Percentiles rank a stretch among this genome's conserved stretches.
Conservation (phyloP, 108 stramenopile genomes). For the Cylindrotheca closterium region DNA sequence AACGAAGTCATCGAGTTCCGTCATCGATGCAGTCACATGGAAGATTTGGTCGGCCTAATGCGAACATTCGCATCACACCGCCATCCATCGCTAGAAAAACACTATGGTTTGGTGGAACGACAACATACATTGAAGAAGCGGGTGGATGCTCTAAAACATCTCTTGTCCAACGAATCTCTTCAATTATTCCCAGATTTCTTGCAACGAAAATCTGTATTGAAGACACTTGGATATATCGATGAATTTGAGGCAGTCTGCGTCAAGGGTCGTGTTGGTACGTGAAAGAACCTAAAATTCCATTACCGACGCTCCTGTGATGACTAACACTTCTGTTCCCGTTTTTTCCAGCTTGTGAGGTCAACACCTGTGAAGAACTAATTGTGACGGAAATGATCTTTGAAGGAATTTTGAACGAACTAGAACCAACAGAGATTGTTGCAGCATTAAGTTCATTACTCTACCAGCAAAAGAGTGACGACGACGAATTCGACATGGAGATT, state of each 20-base stretch:
- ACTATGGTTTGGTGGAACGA: constrained; percentile 59
- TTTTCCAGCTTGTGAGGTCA: constrained; percentile 87
- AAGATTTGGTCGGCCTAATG: constrained; percentile 34
- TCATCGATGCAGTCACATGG: constrained; percentile 35
- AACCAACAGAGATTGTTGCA: constrained; percentile 94
- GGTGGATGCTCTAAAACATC: constrained; percentile 60
- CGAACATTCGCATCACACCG: constrained; percentile 58
- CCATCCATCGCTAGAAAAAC: constrained; percentile 64
- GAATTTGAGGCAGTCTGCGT: constrained; percentile 85
- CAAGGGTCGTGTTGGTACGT: constrained; percentile 83
- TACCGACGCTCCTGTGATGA: too few relatives aligned
- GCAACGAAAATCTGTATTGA: constrained; percentile 82
- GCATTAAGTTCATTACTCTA: constrained; percentile 91
- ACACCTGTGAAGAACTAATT: constrained; percentile 93
- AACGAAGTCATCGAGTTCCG: constrained; percentile 59
- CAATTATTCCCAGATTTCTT: constrained; percentile 95
- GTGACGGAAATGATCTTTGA: constrained; percentile 97
- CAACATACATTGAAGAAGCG: constrained; percentile 60
- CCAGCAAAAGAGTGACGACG: constrained; percentile 84
- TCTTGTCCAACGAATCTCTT: constrained; percentile 85
- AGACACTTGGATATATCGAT: constrained; percentile 86
- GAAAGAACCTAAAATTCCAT: too few relatives aligned
- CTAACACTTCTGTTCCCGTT: too few relatives aligned
- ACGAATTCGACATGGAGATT: constrained; percentile 61
- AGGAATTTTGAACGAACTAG: constrained; percentile 90